These are phyloP conservation scores for Citrus hindsii DNA, from an alignment of 345 rosid species.

Conservation along the genomic window DNA sequence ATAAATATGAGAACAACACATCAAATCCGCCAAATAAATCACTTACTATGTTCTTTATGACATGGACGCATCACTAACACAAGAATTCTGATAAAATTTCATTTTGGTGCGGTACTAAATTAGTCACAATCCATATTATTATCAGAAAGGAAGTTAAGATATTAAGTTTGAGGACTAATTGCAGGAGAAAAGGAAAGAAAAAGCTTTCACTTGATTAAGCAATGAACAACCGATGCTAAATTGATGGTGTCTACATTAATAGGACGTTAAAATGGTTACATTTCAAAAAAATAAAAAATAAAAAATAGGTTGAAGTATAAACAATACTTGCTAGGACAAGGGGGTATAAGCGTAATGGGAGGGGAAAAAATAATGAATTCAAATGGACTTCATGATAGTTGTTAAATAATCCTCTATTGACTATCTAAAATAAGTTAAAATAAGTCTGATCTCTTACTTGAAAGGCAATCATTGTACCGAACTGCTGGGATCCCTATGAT, in stretches of 20 bases:
- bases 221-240: neutral
- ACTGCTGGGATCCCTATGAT: constrained; percentile 7
- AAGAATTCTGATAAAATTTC: neutral
- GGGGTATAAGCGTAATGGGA: neutral
- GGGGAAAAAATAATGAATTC: neutral
- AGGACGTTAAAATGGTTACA: neutral
- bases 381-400: constrained; percentile 1
- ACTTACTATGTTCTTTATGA: neutral
- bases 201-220: neutral
- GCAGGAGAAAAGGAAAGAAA: neutral
- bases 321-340: neutral
- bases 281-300: neutral
- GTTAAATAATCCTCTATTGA: constrained; percentile 19
- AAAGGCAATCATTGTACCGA: constrained; percentile 1
- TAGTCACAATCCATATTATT: neutral
- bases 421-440: constrained; percentile 18
- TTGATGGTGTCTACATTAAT: neutral
- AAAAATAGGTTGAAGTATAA: constrained; percentile 3
- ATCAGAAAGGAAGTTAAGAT: neutral
- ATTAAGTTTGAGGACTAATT: neutral
- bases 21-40: neutral
- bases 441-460: constrained; percentile 5
- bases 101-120: neutral
- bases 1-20: neutral
- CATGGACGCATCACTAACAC: neutral